Percentiles rank a stretch among this genome's conserved stretches.
Evolutionary conservation across 2,329 filamentous ascomycete species (phyloP).

Genomic region (Alternaria sp.): DNA sequence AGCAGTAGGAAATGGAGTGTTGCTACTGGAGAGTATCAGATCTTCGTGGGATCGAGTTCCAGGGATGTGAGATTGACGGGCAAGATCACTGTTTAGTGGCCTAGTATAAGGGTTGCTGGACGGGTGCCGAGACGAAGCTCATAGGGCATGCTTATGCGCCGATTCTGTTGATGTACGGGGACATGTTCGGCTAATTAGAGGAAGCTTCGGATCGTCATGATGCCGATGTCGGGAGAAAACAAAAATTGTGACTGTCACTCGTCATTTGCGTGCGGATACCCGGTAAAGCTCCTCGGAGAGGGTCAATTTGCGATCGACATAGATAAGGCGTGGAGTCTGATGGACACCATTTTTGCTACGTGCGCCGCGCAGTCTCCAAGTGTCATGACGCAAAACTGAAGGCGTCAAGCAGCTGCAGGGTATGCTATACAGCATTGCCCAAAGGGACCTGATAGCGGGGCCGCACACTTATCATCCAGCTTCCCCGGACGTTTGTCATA

Average conservation of each 20-base stretch:
- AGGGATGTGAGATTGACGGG: conserved; percentile 48
- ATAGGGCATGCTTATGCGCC: background rate
- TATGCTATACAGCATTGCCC: conserved; percentile 14
- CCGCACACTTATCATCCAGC: conserved; percentile 1
- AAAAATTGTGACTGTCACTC: background rate
- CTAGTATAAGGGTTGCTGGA: background rate
- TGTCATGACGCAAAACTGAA: background rate
- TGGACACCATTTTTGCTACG: background rate
- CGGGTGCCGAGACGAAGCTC: background rate
- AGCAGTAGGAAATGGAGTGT: conserved; percentile 46
- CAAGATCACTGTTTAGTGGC: conserved; percentile 43
- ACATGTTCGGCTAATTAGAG: background rate
- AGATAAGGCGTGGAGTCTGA: background rate
- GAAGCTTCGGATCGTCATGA: conserved; percentile 3
- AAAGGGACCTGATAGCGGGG: conserved; percentile 17
- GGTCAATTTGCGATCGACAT: background rate
- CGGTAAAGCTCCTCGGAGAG: background rate
- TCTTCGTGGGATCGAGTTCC: conserved; percentile 48
- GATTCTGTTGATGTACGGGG: background rate
- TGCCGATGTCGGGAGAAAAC: conserved; percentile 4
- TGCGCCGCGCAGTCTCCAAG: background rate
- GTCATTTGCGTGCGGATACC: conserved; percentile 1
- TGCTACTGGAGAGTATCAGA: conserved; percentile 44
- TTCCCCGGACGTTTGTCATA: conserved; percentile 3
- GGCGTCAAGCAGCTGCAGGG: background rate